Conservation (phyloP, 306 rosid species). For the Pyrus pyrifolia region DNA sequence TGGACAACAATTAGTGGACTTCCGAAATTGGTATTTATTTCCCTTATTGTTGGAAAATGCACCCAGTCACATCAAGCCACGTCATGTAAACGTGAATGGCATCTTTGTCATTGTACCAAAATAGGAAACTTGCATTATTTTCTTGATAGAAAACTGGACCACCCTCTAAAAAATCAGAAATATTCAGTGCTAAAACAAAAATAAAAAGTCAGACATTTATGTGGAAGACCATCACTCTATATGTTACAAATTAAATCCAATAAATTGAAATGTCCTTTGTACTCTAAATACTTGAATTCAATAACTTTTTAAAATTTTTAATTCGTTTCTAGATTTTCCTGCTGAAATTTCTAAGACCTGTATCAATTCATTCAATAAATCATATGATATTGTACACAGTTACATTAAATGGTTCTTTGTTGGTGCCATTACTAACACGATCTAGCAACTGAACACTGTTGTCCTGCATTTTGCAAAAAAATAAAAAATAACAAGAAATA, state of each 20-base stretch:
- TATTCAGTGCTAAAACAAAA: not conserved
- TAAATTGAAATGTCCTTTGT: not conserved
- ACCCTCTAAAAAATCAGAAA: not conserved
- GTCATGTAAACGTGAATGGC: not conserved
- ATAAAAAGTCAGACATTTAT: not conserved
- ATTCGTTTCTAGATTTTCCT: not conserved
- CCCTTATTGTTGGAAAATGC: not conserved
- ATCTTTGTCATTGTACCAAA: constrained; percentile 2
- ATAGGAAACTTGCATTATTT: not conserved
- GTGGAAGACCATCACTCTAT: not conserved
- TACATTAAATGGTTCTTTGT: not conserved
- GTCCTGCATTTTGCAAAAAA: no score
- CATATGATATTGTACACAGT: not conserved
- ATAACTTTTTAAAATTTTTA: not conserved
- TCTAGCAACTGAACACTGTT: no score
- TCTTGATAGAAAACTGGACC: not conserved
- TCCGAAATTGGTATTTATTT: not conserved
- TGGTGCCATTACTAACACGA: not conserved
- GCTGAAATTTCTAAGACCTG: not conserved
- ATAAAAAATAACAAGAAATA: not conserved
- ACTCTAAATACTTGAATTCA: not conserved
- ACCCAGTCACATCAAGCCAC: constrained; percentile 10
- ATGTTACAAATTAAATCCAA: not conserved
- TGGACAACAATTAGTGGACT: no score
- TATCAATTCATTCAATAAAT: not conserved